Evolutionary conservation across 768 basidiomycete genomes (phyloP).

Genomic region (Bullera alba): DNA sequence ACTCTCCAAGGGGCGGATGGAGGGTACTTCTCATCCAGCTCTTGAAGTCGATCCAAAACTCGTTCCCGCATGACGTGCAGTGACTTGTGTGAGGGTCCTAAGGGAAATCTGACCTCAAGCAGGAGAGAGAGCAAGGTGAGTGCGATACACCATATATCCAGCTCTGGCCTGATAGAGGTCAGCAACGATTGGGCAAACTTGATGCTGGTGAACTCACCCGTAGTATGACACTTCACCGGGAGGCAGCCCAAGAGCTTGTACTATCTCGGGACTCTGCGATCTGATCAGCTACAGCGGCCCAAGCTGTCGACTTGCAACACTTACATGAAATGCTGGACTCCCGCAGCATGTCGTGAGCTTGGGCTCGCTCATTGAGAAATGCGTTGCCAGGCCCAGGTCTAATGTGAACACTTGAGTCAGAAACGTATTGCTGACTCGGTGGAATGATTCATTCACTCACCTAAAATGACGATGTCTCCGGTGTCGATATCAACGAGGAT

Average conservation of each 20-base stretch:
- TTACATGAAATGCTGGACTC: slow-evolving; percentile 41
- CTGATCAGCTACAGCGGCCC: slow-evolving; percentile 4
- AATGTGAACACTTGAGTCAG: neutral
- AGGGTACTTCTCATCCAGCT: slow-evolving; percentile 36
- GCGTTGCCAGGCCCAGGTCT: slow-evolving; percentile 50
- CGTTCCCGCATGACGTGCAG: slow-evolving; percentile 41
- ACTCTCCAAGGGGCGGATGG: slow-evolving; percentile 14
- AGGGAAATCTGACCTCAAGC: slow-evolving; percentile 45
- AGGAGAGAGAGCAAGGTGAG: slow-evolving; percentile 47
- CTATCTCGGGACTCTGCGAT: slow-evolving; percentile 48
- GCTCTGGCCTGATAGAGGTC: slow-evolving; percentile 43
- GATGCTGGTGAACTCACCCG: slow-evolving; percentile 20
- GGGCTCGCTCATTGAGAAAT: slow-evolving; percentile 45
- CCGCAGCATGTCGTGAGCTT: slow-evolving; percentile 50
- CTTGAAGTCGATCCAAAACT: slow-evolving; percentile 43
- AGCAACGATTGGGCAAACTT: neutral
- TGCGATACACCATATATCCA: slow-evolving; percentile 50
- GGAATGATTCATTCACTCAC: slow-evolving; percentile 11
- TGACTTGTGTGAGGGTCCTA: slow-evolving; percentile 46
- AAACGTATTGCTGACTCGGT: neutral
- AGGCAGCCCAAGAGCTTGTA: slow-evolving; percentile 43
- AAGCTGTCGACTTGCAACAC: neutral
- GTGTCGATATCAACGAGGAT: slow-evolving; percentile 34
- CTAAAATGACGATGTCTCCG: slow-evolving; percentile 47
- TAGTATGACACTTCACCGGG: slow-evolving; percentile 46